Base-by-base conservation (phyloP, 2,329 filamentous ascomycete genomes). In the Phialophora macrospora region DNA sequence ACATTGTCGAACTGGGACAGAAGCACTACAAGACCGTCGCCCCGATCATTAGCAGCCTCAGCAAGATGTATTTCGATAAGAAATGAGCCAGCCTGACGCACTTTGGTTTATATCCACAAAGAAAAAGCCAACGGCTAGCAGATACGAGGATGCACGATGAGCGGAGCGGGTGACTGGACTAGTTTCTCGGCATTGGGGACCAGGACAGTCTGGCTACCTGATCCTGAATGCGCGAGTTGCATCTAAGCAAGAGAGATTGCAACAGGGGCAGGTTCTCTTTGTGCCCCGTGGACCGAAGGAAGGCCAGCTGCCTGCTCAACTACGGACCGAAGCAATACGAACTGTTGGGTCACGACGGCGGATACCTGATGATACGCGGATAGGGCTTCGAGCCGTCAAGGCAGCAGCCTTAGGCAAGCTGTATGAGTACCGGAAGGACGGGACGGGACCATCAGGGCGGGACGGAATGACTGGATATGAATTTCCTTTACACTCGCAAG, bases 11-110 rank as follows among this genome's bases (percentile, higher is more conserved):
- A 41, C 61, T 67, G 54, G 70, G 71, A 34, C 70, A 72, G 64
- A 72, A 71, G 54, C 71, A 72, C 55, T 72, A 72, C 66, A 69
- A 72, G 70, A 65, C 62, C 7, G 65, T 72, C 6, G 67, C 64
- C 7, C 71, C 71, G 22, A 46, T 72, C 14, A 61, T 72, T 20
- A 66, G 55, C 52, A 67, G 64, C 49, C 48, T 71, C 51, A 70
- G 68, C 26, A 72, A 71, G 64, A 70, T 71, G 62, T 72, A 72
- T 56, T 63, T 72, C 62, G 67, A 72, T 58, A 71, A 65, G 54
- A 71, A 71, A 57, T 69, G 69, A 59, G 63, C 52, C 32, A 34
- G 32, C 9, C 0, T 34, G 32, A 34, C 12, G 32, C 9, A 34
- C 9, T 2, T 34, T 34, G 9, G 11, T 34, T 34, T 9, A 12